Conservation (phyloP, 164 flowering plant genomes). For the Magnolia changhungtana region DNA sequence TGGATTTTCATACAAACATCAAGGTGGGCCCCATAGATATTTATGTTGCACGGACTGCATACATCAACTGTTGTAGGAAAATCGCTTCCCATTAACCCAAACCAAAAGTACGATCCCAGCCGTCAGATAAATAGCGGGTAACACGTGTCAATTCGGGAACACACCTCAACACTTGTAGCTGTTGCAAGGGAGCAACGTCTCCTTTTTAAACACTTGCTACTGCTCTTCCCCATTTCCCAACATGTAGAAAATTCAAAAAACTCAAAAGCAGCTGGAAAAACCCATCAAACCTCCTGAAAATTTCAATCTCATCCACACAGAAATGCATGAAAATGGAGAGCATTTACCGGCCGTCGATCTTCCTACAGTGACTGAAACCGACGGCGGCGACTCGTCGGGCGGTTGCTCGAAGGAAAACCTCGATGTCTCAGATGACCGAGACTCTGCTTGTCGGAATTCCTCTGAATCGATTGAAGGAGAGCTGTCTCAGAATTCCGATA, state of each 20-base stretch:
- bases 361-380: neutral
- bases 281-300: no score
- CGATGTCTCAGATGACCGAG: neutral
- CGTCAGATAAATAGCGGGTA: neutral
- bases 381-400: neutral
- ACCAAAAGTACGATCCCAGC: neutral
- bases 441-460: neutral
- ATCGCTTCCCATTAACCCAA: neutral
- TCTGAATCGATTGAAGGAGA: neutral
- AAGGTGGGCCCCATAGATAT: no score
- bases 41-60: no score
- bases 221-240: neutral
- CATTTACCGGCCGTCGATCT: neutral
- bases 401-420: neutral
- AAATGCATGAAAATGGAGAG: constrained; percentile 2
- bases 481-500: neutral
- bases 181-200: neutral
- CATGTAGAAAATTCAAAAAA: neutral
- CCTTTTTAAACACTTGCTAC: neutral
- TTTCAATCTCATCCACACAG: neutral
- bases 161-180: constrained; percentile 2
- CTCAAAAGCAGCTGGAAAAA: neutral
- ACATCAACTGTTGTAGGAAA: no score
- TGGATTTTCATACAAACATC: no score
- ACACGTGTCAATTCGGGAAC: no score